Evolutionary conservation across 345 rosid genomes (phyloP).

Genomic region (Xanthoceras sorbifolium): DNA sequence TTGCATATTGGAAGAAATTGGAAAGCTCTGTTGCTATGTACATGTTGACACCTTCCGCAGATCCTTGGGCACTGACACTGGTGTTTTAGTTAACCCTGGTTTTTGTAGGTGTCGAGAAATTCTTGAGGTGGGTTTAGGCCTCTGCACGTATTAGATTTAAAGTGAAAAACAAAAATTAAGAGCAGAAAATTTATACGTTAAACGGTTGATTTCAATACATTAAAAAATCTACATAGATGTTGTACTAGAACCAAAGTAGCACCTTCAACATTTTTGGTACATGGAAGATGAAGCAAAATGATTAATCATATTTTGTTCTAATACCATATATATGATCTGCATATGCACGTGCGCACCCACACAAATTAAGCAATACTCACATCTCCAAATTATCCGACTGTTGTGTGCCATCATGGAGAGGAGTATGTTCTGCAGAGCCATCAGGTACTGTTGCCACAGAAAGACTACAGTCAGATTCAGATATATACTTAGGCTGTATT

Average conservation of each 20-base stretch:
- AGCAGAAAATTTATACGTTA: too few species aligned
- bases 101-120: constrained; percentile 35
- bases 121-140: constrained; percentile 29
- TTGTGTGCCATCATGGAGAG: constrained; percentile 22
- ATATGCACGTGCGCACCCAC: not conserved
- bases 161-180: not conserved
- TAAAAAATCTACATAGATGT: too few species aligned
- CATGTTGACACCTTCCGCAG: constrained; percentile 40
- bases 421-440: constrained; percentile 35
- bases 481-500: too few species aligned
- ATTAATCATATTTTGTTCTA: too few species aligned
- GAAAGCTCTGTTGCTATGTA: constrained; percentile 23
- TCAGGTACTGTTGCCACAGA: constrained; percentile 50
- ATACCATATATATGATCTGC: too few species aligned
- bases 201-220: too few species aligned
- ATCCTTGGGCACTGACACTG: constrained; percentile 19
- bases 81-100: constrained; percentile 29
- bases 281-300: too few species aligned
- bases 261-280: too few species aligned
- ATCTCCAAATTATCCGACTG: constrained; percentile 36
- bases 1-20: not conserved
- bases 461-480: constrained; percentile 51
- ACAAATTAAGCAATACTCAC: constrained; percentile 35
- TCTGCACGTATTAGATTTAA: constrained; percentile 24
- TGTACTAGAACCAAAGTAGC: too few species aligned